Evolutionary conservation across 2,329 filamentous ascomycete genomes (phyloP), one percentile per base, ranked within the genome.

Genomic region (Epicoccum sorghinum): DNA sequence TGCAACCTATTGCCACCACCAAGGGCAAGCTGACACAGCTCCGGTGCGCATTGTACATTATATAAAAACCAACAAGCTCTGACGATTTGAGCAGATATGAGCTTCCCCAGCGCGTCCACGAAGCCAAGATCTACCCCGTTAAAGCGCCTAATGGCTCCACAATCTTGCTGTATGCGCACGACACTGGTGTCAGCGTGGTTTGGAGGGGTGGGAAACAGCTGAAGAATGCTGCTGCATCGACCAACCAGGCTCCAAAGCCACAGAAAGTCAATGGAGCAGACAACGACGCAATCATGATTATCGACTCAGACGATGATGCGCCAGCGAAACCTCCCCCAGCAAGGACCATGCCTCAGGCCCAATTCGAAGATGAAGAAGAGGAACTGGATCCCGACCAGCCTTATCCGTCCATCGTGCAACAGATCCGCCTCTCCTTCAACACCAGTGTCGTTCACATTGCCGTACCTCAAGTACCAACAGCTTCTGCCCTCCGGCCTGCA

Each of bases 1-100:
- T 87, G 75, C 89, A 88, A 66, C 93, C 93, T 90, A 96, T 98
- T 43, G 55, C 70, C 41, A 53, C 66, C 7, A 68, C 65, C 46
- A 66, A 67, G 50, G 72, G 69, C 58, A 73, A 72, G 47, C 48
- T 61, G 5, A 61, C 69, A 25, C 71, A 73, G 57, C 61, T 75
- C 22, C 66, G 72, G 70, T 73, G 41, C 27, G 43, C 30, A 6
- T 13, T 25, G 10, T 39, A n/a, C 10, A 40, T 12, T 2, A 4
- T 13, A 4, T 4, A 10, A 40, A 3, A 22, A 25, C 8, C 18
- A 24, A 24, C 3, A 22, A 32, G 18, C 7, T 57, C 58, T 66
- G 30, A 59, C 49, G 35, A 10, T 27, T 2, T 38, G 14, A 22
- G 13, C 63, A 87, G 85, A 71, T 87, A 87, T 66, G 79, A 85